Evolutionary conservation across 257 asterid genomes (phyloP), one percentile per base, ranked within the genome.

Genomic region (Solanum medicagineum): DNA sequence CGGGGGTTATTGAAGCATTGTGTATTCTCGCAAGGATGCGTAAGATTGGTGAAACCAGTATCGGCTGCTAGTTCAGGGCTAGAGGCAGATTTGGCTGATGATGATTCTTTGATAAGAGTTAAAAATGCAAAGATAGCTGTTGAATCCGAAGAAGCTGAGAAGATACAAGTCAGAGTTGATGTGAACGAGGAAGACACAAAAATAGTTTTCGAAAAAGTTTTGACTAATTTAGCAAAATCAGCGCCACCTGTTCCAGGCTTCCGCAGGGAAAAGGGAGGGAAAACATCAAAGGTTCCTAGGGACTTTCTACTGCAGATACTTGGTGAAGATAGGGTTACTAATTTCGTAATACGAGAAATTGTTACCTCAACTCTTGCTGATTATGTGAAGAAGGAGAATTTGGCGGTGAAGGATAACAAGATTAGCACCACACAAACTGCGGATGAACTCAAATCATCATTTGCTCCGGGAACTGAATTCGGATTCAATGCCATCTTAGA

Each of bases 161-260:
- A 89, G 90, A 91, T 92, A 88, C 94, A 92, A 95, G 95, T 94
- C 80, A 94, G 97, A 90, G 98, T 95, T 70, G 94, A 94, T 87
- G 65, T 95, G 92, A 47, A 90, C 8, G 94, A 93, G 89, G 93
- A 94, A 87, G 95, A 94, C 71, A 95, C 97, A 36, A 83, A 62
- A 84, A 89, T 90, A 69, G 94, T 92, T 85, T 95, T 93, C 85
- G 94, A 93, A 14, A 95, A 91, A 87, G 85, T 91, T 83, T 87
- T 95, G 87, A 85, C 90, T 75, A 94, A 88, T 85, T 88, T 95
- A 84, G 98, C 96, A 16, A 90, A 92, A 49, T 57, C 96, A 62
- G 98, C 96, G 63, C 98, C 98, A 45, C 98, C 98, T 3, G 90
- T 95, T 87, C 98, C 98, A 60, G 98, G 98, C 54, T 95, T 95